Evolutionary conservation across 306 rosid species (phyloP).

Genomic region (Prunus mira): DNA sequence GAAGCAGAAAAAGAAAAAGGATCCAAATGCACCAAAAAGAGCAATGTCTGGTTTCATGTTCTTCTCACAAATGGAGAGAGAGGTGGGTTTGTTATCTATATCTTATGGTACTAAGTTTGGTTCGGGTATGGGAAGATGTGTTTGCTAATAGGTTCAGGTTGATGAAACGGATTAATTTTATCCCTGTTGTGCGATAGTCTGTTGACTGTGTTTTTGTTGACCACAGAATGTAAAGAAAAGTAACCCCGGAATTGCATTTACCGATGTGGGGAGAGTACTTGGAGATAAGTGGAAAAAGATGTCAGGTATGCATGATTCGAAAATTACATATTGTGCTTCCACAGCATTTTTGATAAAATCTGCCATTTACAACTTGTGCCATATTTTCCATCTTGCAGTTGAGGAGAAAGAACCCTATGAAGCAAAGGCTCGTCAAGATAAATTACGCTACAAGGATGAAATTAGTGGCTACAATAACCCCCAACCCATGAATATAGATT

Average conservation of each 20-base stretch:
- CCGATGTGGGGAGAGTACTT: conserved; percentile 77
- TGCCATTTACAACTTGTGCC: neutral
- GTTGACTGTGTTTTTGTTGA: neutral
- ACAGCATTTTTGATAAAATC: neutral
- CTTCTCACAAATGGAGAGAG: conserved; percentile 94
- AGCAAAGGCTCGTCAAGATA: conserved; percentile 85
- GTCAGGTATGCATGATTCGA: conserved; percentile 61
- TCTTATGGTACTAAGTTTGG: neutral
- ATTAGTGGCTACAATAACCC: conserved; percentile 91
- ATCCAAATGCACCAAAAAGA: conserved; percentile 97
- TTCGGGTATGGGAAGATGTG: neutral
- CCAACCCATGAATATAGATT: conserved; percentile 76
- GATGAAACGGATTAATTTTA: neutral
- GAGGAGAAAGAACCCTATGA: conserved; percentile 71
- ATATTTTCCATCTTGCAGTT: conserved; percentile 30
- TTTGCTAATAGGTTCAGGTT: neutral
- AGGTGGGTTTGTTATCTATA: conserved; percentile 46
- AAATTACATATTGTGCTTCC: neutral
- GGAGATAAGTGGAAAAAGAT: conserved; percentile 99
- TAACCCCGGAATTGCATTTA: conserved; percentile 83
- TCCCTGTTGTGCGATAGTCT: neutral
- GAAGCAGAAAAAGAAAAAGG: conserved; percentile 92
- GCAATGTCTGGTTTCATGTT: conserved; percentile 98
- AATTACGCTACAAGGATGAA: conserved; percentile 86
- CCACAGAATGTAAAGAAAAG: conserved; percentile 78